Base-by-base conservation (phyloP, 2,329 filamentous ascomycete species). In the Colletotrichum simmondsii region DNA sequence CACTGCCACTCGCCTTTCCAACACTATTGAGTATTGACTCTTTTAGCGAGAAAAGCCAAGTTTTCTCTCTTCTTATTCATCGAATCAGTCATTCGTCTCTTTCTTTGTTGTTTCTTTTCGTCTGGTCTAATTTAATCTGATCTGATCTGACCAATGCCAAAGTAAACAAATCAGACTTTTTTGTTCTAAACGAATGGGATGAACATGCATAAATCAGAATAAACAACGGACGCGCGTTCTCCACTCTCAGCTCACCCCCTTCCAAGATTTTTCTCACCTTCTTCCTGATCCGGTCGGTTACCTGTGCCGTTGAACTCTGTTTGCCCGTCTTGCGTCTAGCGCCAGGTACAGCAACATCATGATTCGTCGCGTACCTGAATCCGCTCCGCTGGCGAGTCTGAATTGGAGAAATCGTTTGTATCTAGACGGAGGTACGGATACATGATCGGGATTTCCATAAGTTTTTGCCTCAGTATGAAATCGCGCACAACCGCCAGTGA, bases 341-440 rank as follows among this genome's bases (percentile, higher is more conserved):
- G 49, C 24, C 65, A 72, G 69, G 69, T 35, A 69, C 69, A 5
- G 16, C 37, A 16, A n/a, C 7, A 3, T 14, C 42, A 11, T 53
- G 65, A 63, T 72, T 63, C 53, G 58, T 53, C 35, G 5, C 42
- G 65, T 68, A 12, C 69, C 65, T 72, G 58, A n/a, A 22, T 19
- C 10, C 28, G 8, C 26, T 24, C 4, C 22, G 28, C 24, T 22
- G 42, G 42, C n/a, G 16, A 22, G 10, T 16, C 26, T 35, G 28
- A 2, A 35, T 12, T 14, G 16, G 46, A 24, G 46, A 63, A 12
- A 63, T 14, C 16, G 7, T 3, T 5, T 22, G 37, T 32, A 3
- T 32, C 30, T 8, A 32, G 30, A 32, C 30, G 10, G 8, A 32
- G 8, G 30, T 32, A n/a, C n/a, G n/a, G n/a, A n/a, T n/a, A 32